Evolutionary conservation across 345 rosid species (phyloP).

Genomic region (Iberis pinnata): DNA sequence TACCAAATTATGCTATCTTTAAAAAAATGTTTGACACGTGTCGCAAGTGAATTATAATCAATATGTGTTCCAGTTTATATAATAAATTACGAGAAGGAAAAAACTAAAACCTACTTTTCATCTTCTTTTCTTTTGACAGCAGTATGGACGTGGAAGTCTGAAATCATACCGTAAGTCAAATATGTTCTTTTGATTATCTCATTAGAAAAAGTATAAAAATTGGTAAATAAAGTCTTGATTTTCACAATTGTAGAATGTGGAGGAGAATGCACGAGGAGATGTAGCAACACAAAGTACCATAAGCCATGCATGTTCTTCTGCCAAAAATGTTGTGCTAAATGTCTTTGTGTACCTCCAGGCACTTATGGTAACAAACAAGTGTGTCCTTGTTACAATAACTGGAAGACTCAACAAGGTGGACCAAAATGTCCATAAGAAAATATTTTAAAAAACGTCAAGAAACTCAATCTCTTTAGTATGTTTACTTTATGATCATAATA

Average conservation of each 20-base stretch:
- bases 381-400: slow-evolving; percentile 69
- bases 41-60: too few species aligned
- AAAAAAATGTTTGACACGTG: too few species aligned
- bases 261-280: slow-evolving; percentile 61
- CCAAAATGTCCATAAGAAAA: slow-evolving; percentile 60
- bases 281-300: slow-evolving; percentile 52
- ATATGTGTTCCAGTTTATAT: too few species aligned
- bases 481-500: neutral
- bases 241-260: slow-evolving; percentile 18
- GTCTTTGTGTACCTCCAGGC: slow-evolving; percentile 83
- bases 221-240: neutral
- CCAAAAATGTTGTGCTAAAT: slow-evolving; percentile 61
- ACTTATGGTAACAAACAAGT: slow-evolving; percentile 53
- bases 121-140: slow-evolving; percentile 7
- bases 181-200: neutral
- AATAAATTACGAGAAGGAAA: neutral
- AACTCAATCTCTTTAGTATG: neutral
- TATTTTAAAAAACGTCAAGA: neutral
- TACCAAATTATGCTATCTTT: too few species aligned
- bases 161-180: slow-evolving; percentile 45
- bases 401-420: slow-evolving; percentile 64
- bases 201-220: neutral
- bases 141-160: slow-evolving; percentile 48
- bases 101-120: neutral
- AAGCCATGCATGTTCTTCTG: slow-evolving; percentile 67